Conservation (phyloP, 148 eudicot species). For the Pharnaceum exiguum region DNA sequence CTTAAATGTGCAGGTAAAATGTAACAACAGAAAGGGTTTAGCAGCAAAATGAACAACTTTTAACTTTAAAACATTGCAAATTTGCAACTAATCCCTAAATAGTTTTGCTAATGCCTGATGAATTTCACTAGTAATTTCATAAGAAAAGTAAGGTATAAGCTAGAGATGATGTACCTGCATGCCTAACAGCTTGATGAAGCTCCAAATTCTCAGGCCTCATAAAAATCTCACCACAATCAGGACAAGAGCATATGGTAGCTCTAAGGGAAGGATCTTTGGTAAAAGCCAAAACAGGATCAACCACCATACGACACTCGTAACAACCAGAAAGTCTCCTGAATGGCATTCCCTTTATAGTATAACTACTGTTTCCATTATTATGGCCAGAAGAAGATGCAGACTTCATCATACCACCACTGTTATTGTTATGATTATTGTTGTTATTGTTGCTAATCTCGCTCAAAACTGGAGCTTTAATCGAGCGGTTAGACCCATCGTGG, state of each 20-base stretch:
- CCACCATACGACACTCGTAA: slow-evolving; percentile 85
- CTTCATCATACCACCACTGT: slow-evolving; percentile 11
- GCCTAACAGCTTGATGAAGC: slow-evolving; percentile 81
- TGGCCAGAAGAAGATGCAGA: slow-evolving; percentile 18
- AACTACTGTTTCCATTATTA: slow-evolving; percentile 7
- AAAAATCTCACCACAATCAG: slow-evolving; percentile 81
- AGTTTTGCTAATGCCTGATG: slow-evolving; percentile 1
- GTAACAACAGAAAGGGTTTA: no score
- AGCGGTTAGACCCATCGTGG: slow-evolving; percentile 32
- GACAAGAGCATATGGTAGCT: slow-evolving; percentile 59
- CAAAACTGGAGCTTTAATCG: slow-evolving; percentile 28
- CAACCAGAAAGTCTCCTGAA: slow-evolving; percentile 82
- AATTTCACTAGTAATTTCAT: neutral
- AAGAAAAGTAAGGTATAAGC: neutral
- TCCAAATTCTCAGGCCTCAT: slow-evolving; percentile 78
- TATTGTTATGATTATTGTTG: neutral
- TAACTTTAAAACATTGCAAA: no score
- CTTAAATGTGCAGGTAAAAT: no score
- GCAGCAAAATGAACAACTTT: no score
- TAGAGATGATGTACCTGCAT: slow-evolving; percentile 60
- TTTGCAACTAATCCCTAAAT: no score
- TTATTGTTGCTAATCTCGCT: slow-evolving; percentile 18
- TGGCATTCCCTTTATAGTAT: slow-evolving; percentile 55
- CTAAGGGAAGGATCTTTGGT: slow-evolving; percentile 78
- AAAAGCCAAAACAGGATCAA: slow-evolving; percentile 75